These are phyloP conservation scores for Cryoendolithus antarcticus DNA, from an alignment of 2,329 filamentous ascomycete species.

Conservation along the genomic window DNA sequence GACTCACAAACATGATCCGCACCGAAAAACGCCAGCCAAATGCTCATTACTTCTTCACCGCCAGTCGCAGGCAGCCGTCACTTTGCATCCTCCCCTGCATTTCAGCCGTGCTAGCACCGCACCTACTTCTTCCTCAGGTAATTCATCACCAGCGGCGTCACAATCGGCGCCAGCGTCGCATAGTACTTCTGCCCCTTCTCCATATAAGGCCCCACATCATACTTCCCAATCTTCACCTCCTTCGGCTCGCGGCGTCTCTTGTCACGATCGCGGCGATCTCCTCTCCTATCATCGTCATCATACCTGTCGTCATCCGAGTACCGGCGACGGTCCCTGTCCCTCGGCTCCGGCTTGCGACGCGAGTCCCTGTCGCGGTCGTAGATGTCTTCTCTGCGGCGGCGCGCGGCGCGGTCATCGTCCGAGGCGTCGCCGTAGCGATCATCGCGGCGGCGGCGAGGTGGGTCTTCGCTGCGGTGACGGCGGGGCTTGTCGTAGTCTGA, in stretches of 20 bases:
- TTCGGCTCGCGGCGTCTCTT: constrained; percentile 9
- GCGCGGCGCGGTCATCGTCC: constrained; percentile 5
- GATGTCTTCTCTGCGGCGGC: constrained; percentile 9
- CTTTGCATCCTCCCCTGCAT: no score
- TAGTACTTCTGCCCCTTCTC: constrained; percentile 24
- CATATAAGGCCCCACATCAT: constrained; percentile 21
- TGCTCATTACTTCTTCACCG: no score
- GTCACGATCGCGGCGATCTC: constrained; percentile 10
- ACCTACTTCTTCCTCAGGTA: constrained; percentile 13
- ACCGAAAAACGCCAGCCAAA: no score
- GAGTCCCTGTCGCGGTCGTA: constrained; percentile 2
- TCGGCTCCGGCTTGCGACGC: constrained; percentile 1
- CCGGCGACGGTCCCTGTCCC: constrained; percentile 6
- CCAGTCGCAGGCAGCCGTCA: no score
- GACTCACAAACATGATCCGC: no score
- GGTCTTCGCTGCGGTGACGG: constrained; percentile 6
- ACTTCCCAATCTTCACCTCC: constrained; percentile 21
- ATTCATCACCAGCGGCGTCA: constrained; percentile 20
- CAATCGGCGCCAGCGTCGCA: constrained; percentile 18
- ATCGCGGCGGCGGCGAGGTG: constrained; percentile 8
- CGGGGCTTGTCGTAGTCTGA: constrained; percentile 13
- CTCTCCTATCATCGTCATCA: constrained; percentile 8
- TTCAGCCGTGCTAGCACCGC: no score
- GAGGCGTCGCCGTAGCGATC: constrained; percentile 8
- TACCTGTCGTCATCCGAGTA: constrained; percentile 5